Conservation (phyloP, 2,329 filamentous ascomycete genomes). For the Colletotrichum euphorbiae region DNA sequence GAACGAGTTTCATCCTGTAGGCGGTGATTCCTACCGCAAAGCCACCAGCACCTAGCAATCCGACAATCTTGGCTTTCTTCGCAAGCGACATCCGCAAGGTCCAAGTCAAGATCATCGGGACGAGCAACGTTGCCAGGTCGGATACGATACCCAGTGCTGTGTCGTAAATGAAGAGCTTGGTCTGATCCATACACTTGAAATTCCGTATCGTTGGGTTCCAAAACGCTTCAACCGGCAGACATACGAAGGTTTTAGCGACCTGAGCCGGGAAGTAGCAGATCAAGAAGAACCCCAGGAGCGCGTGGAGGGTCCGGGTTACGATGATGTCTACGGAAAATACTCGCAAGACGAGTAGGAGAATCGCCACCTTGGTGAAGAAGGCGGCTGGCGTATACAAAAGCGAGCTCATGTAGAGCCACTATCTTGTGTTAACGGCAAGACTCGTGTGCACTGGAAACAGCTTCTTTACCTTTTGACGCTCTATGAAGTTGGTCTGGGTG, state of each 20-base stretch:
- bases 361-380: conserved; percentile 47
- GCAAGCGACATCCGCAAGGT: conserved; percentile 43
- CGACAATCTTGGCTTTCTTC: conserved; percentile 49
- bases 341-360: conserved; percentile 47
- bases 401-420: conserved; percentile 46
- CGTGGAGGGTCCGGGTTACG: conserved; percentile 44
- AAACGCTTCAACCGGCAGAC: conserved; percentile 42
- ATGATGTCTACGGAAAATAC: conserved; percentile 46
- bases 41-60: conserved; percentile 48
- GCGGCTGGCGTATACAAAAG: conserved; percentile 47
- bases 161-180: conserved; percentile 49
- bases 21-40: conserved; percentile 45
- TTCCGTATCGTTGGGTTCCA: conserved; percentile 41
- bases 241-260: conserved; percentile 44
- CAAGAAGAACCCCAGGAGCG: conserved; percentile 44
- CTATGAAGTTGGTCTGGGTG: conserved; percentile 9
- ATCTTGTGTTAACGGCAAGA: background rate
- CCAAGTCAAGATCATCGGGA: conserved; percentile 49
- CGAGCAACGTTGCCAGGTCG: conserved; percentile 49
- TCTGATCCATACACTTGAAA: conserved; percentile 47
- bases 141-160: conserved; percentile 47
- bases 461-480: conserved; percentile 18
- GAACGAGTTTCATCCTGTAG: conserved; percentile 44
- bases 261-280: conserved; percentile 46
- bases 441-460: background rate